Evolutionary conservation across 768 basidiomycete genomes (phyloP).

Genomic region (Strobilomyces dryophilus): DNA sequence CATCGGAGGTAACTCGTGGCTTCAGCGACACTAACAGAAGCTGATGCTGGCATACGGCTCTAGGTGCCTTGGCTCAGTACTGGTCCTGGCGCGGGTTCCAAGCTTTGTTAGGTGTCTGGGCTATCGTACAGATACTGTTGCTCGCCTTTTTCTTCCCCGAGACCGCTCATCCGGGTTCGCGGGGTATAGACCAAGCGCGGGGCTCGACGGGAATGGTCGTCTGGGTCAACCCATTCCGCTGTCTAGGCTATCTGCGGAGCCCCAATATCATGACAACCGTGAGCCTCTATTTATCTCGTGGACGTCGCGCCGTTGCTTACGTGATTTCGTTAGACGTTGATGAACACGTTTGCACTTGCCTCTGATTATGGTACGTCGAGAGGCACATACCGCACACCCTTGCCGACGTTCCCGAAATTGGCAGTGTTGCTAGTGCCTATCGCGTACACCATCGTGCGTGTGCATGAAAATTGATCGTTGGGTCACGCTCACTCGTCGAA

Average conservation of each 20-base stretch:
- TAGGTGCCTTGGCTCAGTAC: constrained; percentile 51
- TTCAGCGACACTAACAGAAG: not conserved
- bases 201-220: constrained; percentile 29
- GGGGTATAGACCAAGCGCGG: constrained; percentile 47
- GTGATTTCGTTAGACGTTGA: constrained; percentile 36
- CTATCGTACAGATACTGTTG: constrained; percentile 35
- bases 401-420: not conserved
- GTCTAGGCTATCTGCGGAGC: constrained; percentile 49
- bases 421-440: constrained; percentile 52
- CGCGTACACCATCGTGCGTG: constrained; percentile 59
- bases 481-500: not conserved
- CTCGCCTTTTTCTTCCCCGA: constrained; percentile 56
- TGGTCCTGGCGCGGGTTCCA: constrained; percentile 67
- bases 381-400: not conserved
- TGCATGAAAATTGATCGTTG: not conserved
- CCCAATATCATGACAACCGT: constrained; percentile 58
- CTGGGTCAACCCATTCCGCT: constrained; percentile 56
- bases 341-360: constrained; percentile 27
- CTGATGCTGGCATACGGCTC: not conserved
- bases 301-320: not conserved
- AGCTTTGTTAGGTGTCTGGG: constrained; percentile 37
- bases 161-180: constrained; percentile 57
- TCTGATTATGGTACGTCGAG: constrained; percentile 34
- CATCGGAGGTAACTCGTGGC: constrained; percentile 40
- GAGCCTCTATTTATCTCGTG: constrained; percentile 10